These are phyloP conservation scores for Ichthyophthirius multifiliis DNA, from an alignment of 169 alveolate species.

Conservation along the genomic window DNA sequence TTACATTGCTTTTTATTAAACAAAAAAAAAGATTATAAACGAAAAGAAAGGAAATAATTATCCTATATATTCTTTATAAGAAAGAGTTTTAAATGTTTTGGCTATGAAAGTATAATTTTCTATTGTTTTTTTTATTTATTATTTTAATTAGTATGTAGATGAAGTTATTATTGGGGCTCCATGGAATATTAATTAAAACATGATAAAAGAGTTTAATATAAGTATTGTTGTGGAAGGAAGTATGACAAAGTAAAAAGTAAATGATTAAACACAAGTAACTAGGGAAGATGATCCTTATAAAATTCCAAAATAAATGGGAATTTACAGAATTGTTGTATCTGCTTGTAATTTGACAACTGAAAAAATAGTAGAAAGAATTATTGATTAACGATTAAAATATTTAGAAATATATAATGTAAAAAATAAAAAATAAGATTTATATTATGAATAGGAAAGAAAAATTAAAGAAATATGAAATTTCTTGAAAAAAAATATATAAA, in stretches of 20 bases:
- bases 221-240: conserved; percentile 76
- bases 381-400: conserved; percentile 19
- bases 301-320: conserved; percentile 37
- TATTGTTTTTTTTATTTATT: background rate
- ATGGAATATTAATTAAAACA: conserved; percentile 85
- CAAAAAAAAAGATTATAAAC: background rate
- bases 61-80: conserved; percentile 83
- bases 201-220: conserved; percentile 76
- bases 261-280: background rate
- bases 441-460: background rate
- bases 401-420: conserved; percentile 10
- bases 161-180: conserved; percentile 91
- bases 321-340: conserved; percentile 17
- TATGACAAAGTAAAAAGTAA: conserved; percentile 11
- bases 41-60: conserved; percentile 71
- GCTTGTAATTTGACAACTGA: conserved; percentile 20
- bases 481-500: background rate
- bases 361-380: conserved; percentile 35
- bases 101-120: conserved; percentile 47
- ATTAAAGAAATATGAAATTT: background rate
- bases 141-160: conserved; percentile 60
- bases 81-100: conserved; percentile 82
- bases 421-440: background rate
- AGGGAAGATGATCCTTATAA: conserved; percentile 30
- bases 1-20: background rate